phyloP scores from a whole-genome alignment of 305 asterid genomes.

The Fraxinus paxiana region DNA sequence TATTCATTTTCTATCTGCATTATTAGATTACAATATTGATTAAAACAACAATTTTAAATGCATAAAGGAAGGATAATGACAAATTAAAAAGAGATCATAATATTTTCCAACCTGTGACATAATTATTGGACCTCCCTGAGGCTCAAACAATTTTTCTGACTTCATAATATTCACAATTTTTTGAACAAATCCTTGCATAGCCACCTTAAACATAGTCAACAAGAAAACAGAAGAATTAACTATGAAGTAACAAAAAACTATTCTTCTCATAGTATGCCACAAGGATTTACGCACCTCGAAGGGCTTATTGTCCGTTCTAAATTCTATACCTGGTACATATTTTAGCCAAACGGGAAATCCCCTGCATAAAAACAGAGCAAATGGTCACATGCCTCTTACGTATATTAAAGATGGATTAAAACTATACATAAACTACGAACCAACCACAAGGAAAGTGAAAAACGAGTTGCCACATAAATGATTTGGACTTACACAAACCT shows the following conservation, averaged over 20 bases:
- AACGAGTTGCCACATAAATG: background rate
- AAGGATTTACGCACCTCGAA: slow-evolving; percentile 48
- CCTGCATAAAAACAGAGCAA: slow-evolving; percentile 46
- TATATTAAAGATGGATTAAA: background rate
- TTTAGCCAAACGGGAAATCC: slow-evolving; percentile 91
- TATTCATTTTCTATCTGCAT: slow-evolving; percentile 88
- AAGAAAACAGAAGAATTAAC: slow-evolving; percentile 1
- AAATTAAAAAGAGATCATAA: background rate
- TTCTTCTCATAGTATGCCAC: background rate
- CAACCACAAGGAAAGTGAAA: background rate
- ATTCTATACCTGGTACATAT: slow-evolving; percentile 66
- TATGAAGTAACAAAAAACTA: background rate
- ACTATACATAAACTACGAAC: background rate
- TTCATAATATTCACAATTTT: slow-evolving; percentile 77
- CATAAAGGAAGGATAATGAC: background rate
- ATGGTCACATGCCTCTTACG: background rate
- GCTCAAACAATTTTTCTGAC: slow-evolving; percentile 68
- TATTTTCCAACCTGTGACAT: slow-evolving; percentile 62
- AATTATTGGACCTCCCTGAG: slow-evolving; percentile 95
- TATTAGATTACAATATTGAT: background rate
- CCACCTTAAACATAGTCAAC: slow-evolving; percentile 47
- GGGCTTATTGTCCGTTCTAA: slow-evolving; percentile 69
- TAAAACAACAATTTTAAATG: background rate
- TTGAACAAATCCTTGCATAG: slow-evolving; percentile 74
- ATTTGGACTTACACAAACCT: background rate